Base-by-base conservation (phyloP, 1,139 yeast genomes). In the Debaryomyces robertsiae region DNA sequence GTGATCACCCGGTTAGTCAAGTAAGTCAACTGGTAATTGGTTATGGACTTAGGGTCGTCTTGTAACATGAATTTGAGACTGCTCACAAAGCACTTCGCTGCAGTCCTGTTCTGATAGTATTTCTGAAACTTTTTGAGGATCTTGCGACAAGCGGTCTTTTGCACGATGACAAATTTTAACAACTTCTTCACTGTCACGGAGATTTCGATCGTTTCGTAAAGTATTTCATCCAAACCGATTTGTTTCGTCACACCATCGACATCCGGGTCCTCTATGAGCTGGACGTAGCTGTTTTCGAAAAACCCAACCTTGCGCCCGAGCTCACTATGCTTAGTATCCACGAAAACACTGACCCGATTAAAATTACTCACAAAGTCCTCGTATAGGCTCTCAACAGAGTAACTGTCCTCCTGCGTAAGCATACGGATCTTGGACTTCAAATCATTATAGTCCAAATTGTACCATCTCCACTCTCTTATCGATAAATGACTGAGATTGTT, bases 391-490 rank as follows among this genome's bases (percentile, higher is more conserved):
- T 9, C 3, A 51, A 55, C 11, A 43, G 38, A 30, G 62, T 54
- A 27, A 48, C 42, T 6, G 42, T 30, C 10, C 44, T 11, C 31
- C 25, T 44, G 48, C 11, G 58, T 52, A 5, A 56, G 33, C 15
- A 61, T 53, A 52, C 80, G 75, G 44, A 86, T 84, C 35, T 77
- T 70, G 3, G 65, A 62, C 60, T 89, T 89, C 46, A 90, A 64
- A 40, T 82, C 87, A 51, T 87, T 84, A 61, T 91, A 91, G 57
- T 88, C 91, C 32, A 91, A 72, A 61, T 90, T 88, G 63, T 87
- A 84, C 48, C 80, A 77, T 54, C 78, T 78, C 97, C 97, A 91
- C 65, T 88, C 94, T 2, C 94, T 91, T 29, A 88, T 84, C 7
- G 96, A 85, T 52, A 89, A 74, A 48, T 78, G 80, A 39, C 77